These are phyloP conservation scores for Penicillium egyptiacum DNA, from an alignment of 495 filamentous ascomycete genomes.

Conservation along the genomic window DNA sequence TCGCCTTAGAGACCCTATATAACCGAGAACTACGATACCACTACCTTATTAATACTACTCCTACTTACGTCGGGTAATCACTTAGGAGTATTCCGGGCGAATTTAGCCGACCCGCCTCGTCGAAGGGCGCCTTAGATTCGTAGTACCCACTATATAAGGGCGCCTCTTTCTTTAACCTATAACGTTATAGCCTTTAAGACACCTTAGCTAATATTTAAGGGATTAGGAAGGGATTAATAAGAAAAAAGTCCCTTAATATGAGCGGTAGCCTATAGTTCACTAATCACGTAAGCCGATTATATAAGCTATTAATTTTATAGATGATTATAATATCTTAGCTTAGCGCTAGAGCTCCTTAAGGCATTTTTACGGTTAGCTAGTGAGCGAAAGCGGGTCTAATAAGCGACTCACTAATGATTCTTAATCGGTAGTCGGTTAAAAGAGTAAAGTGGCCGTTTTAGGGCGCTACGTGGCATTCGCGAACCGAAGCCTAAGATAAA, in stretches of 20 bases:
- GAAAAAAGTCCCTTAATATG: constrained; percentile 3
- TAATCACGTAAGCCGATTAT: constrained; percentile 7
- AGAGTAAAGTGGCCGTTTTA: not conserved
- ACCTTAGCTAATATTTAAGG: constrained; percentile 4
- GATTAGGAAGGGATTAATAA: constrained; percentile 10
- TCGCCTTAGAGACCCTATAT: constrained; percentile 7
- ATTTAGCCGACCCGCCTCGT: constrained; percentile 5
- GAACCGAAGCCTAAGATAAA: not conserved
- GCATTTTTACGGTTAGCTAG: constrained; percentile 12
- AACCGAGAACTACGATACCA: constrained; percentile 3
- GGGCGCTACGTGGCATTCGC: not conserved
- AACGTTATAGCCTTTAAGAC: constrained; percentile 6
- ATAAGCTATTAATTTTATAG: constrained; percentile 10
- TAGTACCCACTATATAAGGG: not conserved
- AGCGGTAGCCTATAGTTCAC: constrained; percentile 6
- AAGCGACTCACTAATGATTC: not conserved
- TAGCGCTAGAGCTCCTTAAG: constrained; percentile 8
- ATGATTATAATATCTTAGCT: constrained; percentile 6
- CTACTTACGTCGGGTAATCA: constrained; percentile 3
- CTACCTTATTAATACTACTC: constrained; percentile 5
- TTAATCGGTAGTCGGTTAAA: not conserved
- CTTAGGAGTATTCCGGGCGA: not conserved
- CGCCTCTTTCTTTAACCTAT: too few relatives aligned
- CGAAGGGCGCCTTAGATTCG: constrained; percentile 3
- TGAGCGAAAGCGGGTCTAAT: constrained; percentile 8